Evolutionary conservation across 768 basidiomycete species (phyloP).

Genomic region (Lactarius hatsudake): DNA sequence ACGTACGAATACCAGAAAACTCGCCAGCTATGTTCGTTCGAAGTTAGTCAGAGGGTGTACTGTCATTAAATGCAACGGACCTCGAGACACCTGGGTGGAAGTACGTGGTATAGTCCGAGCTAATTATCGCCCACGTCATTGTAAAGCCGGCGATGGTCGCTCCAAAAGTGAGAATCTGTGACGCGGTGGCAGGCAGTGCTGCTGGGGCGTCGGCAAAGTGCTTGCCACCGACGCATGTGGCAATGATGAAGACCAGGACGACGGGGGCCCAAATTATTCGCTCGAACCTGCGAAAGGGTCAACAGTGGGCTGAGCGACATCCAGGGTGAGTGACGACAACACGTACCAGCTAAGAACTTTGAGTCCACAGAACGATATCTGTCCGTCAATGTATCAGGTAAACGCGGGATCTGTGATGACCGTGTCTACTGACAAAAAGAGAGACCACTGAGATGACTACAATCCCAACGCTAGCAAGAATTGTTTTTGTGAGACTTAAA

Average conservation of each 20-base stretch:
- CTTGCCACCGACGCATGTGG: conserved; percentile 70
- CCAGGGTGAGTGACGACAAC: neutral
- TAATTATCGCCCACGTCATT: conserved; percentile 57
- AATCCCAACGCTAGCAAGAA: conserved; percentile 55
- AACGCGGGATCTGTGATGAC: neutral
- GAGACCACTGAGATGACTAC: conserved; percentile 71
- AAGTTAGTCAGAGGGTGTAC: neutral
- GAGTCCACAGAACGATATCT: conserved; percentile 68
- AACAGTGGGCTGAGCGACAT: neutral
- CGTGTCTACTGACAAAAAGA: conserved; percentile 41
- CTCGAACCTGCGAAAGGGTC: conserved; percentile 55
- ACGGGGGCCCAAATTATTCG: conserved; percentile 75
- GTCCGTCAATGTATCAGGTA: conserved; percentile 3
- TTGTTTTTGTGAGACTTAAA: neutral
- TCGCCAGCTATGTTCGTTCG: conserved; percentile 41
- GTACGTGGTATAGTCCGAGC: conserved; percentile 76
- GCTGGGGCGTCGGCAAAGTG: conserved; percentile 53
- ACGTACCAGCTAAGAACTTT: conserved; percentile 56
- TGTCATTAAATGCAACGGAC: conserved; percentile 34
- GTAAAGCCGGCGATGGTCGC: conserved; percentile 72
- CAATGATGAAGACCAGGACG: conserved; percentile 67
- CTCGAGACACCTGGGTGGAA: conserved; percentile 56
- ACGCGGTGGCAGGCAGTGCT: conserved; percentile 51
- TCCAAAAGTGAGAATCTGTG: conserved; percentile 58
- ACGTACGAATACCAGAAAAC: conserved; percentile 65